Percentiles rank a stretch among this genome's conserved stretches.
Evolutionary conservation across 306 rosid genomes (phyloP).

Genomic region (Trifolium pratense): DNA sequence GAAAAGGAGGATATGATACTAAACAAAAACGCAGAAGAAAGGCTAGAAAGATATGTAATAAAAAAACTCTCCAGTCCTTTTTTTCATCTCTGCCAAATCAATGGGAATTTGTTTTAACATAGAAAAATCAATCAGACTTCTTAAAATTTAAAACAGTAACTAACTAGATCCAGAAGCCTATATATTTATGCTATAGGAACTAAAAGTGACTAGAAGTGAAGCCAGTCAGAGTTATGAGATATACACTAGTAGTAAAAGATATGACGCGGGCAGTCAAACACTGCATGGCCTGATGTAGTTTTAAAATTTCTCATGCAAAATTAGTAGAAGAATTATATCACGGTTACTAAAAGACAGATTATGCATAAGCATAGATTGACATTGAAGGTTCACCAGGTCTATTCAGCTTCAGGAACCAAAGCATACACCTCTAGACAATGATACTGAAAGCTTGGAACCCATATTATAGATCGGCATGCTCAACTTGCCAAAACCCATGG

Average conservation of each 20-base stretch:
- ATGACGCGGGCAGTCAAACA: neutral
- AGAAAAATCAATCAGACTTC: neutral
- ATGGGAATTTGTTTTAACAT: neutral
- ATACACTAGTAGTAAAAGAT: slow-evolving; percentile 17
- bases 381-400: slow-evolving; percentile 64
- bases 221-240: slow-evolving; percentile 2
- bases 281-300: neutral
- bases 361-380: slow-evolving; percentile 44
- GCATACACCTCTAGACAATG: slow-evolving; percentile 56
- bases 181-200: slow-evolving; percentile 19
- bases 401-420: slow-evolving; percentile 64
- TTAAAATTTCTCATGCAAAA: slow-evolving; percentile 27
- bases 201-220: neutral
- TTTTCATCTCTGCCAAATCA: neutral
- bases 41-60: neutral
- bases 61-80: neutral
- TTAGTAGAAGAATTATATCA: slow-evolving; percentile 29
- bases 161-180: slow-evolving; percentile 33
- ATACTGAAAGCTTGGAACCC: slow-evolving; percentile 48
- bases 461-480: slow-evolving; percentile 48
- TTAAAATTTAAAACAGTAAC: slow-evolving; percentile 22
- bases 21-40: neutral
- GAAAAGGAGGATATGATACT: neutral
- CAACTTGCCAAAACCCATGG: slow-evolving; percentile 60
- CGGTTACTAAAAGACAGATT: slow-evolving; percentile 34